phyloP scores from a whole-genome alignment of 805 yeast species.

The Kodamaea kakaduensis region DNA sequence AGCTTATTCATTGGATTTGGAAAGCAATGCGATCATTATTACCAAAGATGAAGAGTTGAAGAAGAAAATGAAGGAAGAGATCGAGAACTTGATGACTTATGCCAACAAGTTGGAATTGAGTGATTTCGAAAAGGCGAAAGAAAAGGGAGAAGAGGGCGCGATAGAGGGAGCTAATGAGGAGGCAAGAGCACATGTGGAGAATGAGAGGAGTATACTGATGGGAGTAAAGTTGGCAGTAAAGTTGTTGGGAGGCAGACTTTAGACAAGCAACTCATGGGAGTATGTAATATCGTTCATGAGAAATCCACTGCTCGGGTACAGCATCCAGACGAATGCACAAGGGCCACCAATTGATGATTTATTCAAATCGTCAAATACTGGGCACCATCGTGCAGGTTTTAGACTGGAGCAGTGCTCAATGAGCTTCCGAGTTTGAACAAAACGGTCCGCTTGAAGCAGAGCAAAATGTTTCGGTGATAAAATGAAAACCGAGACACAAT shows the following conservation, averaged over 20 bases:
- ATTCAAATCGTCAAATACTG: too few species aligned
- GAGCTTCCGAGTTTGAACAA: too few species aligned
- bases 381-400: too few species aligned
- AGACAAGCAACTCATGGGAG: slow-evolving; percentile 3
- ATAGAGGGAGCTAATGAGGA: too few species aligned
- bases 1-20: slow-evolving; percentile 83
- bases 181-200: slow-evolving; percentile 23
- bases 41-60: slow-evolving; percentile 65
- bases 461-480: too few species aligned
- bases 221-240: slow-evolving; percentile 68
- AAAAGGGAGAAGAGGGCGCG: slow-evolving; percentile 9
- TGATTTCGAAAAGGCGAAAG: slow-evolving; percentile 48
- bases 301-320: too few species aligned
- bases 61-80: slow-evolving; percentile 54
- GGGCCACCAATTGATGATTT: too few species aligned
- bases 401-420: too few species aligned
- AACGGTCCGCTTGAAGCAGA: too few species aligned
- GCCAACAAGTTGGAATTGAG: slow-evolving; percentile 50
- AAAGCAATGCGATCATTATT: slow-evolving; percentile 76
- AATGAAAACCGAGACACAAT: too few species aligned
- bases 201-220: slow-evolving; percentile 53
- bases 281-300: too few species aligned
- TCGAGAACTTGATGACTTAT: slow-evolving; percentile 52
- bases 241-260: slow-evolving; percentile 54
- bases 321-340: too few species aligned